A percentile compares a stretch with the other conserved stretches of the same genome.
These are phyloP conservation scores for Rhododendron ferrugineum DNA, from an alignment of 148 eudicot genomes.

Conservation along the genomic window DNA sequence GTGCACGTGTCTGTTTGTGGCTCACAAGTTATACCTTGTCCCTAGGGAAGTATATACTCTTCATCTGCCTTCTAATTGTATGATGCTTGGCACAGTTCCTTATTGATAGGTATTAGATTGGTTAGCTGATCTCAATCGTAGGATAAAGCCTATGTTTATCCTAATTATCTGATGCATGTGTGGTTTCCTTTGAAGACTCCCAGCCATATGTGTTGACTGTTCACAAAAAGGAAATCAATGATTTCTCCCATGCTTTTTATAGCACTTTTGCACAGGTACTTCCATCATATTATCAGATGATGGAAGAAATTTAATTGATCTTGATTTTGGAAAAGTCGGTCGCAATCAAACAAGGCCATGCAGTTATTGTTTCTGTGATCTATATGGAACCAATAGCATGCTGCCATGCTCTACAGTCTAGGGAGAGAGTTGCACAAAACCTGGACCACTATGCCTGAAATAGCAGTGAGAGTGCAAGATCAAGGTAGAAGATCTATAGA, in stretches of 20 bases:
- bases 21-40: background rate
- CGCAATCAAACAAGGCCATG: background rate
- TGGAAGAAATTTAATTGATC: background rate
- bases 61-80: background rate
- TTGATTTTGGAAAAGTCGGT: background rate
- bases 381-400: background rate
- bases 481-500: background rate
- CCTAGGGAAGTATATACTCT: no score
- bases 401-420: background rate
- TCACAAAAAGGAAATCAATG: background rate
- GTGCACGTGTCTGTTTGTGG: background rate
- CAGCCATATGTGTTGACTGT: background rate
- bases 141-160: background rate
- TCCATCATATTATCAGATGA: background rate
- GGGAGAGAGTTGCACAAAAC: background rate
- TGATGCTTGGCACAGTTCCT: background rate
- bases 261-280: background rate
- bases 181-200: background rate
- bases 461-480: background rate
- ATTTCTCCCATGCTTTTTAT: background rate
- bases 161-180: background rate
- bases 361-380: background rate
- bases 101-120: background rate
- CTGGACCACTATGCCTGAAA: no score
- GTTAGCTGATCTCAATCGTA: background rate